These are phyloP conservation scores for Dunaliella salina DNA, from an alignment of 163 green algal genomes.

Conservation along the genomic window DNA sequence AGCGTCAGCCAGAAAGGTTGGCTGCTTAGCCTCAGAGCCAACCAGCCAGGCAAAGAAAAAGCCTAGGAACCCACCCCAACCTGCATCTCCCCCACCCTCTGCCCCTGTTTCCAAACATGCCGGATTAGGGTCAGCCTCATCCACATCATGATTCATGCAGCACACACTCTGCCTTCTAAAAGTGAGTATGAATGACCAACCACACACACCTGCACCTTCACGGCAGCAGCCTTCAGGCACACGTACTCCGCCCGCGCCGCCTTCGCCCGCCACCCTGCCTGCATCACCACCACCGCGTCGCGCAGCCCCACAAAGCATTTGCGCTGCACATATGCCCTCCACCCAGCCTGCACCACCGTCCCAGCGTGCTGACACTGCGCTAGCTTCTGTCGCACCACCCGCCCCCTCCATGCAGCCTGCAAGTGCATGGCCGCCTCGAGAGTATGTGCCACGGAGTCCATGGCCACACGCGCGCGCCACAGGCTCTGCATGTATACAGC, in stretches of 20 bases:
- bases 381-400: neutral
- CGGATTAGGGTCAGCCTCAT: too few species aligned
- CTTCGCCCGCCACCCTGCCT: constrained; percentile 5
- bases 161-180: too few species aligned
- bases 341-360: neutral
- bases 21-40: too few species aligned
- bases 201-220: constrained; percentile 7
- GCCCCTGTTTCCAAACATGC: too few species aligned
- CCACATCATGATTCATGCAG: too few species aligned
- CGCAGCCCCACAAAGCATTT: neutral
- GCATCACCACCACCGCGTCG: neutral
- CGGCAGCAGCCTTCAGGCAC: constrained; percentile 1
- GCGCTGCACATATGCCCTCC: neutral
- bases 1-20: too few species aligned
- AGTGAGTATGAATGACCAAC: too few species aligned
- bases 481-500: constrained; percentile 40
- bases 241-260: neutral
- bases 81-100: too few species aligned
- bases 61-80: too few species aligned
- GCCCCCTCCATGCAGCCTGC: neutral
- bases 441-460: neutral
- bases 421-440: neutral
- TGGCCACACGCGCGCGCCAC: constrained; percentile 22
- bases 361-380: neutral
- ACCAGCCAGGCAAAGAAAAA: too few species aligned